These are phyloP conservation scores for Sporothrix inflata DNA, from an alignment of 2,329 filamentous ascomycete species.

Conservation along the genomic window DNA sequence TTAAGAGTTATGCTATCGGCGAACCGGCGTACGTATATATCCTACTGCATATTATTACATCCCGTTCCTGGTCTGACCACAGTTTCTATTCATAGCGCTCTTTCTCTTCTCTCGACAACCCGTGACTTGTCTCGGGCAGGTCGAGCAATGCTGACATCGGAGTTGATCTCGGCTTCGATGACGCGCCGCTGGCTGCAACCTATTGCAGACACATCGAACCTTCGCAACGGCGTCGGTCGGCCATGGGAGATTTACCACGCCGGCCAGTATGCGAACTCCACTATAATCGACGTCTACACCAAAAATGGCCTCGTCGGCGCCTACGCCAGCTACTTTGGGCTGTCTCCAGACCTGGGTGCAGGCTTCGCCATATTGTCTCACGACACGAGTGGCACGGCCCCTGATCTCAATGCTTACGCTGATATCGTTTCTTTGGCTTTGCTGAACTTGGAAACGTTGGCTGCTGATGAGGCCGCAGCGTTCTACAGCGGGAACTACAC, in stretches of 20 bases:
- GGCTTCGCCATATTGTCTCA: constrained; percentile 2
- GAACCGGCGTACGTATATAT: neutral
- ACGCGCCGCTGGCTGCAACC: constrained; percentile 5
- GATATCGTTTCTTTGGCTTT: constrained; percentile 1
- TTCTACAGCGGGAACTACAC: constrained; percentile 7
- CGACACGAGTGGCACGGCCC: neutral
- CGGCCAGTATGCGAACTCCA: constrained; percentile 1
- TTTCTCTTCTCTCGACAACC: neutral
- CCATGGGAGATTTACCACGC: constrained; percentile 2
- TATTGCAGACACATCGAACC: constrained; percentile 5
- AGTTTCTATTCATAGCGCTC: neutral
- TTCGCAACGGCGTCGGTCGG: neutral
- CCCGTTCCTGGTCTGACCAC: neutral
- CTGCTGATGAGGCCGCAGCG: neutral
- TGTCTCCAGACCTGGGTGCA: neutral
- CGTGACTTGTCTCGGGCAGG: neutral
- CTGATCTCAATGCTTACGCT: constrained; percentile 1
- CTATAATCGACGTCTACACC: neutral
- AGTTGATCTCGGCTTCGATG: neutral
- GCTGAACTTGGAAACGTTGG: neutral
- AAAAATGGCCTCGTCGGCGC: neutral
- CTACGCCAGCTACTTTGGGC: constrained; percentile 3
- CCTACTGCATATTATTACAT: neutral
- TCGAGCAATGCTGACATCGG: neutral
- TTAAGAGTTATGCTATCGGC: neutral